Evolutionary conservation across 257 asterid genomes (phyloP), one percentile per base, ranked within the genome.

Genomic region (Solanum tarapatanum): DNA sequence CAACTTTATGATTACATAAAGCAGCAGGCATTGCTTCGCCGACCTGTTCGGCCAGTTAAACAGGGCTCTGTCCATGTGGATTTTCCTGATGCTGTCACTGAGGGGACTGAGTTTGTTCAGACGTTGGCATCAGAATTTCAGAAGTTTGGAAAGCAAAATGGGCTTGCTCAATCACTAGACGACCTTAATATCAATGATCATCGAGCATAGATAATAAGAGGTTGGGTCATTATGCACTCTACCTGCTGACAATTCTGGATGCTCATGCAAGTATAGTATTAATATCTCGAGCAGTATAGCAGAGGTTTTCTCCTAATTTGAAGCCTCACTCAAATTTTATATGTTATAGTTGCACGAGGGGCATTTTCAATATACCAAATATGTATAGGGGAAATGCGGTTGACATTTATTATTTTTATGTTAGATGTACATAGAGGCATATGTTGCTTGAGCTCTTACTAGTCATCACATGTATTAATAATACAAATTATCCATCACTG

Each of bases 31-130:
- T 45, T 82, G 87, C 87, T 84, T 60, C 89, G 76, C 33, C 26
- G 43, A 75, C 88, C 88, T 23, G 86, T 76, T n/a, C 84, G 48
- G 62, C 95, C 93, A 62, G 12, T 88, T 45, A 93, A 91, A 84
- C 96, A 93, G 84, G 95, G 97, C 35, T 94, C 98, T 1, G 91
- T 94, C 85, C 97, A 94, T 45, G 97, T 94, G 76, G 92, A 94
- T 76, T 89, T 93, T 69, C 97, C 97, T 3, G 93, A 93, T 87
- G 91, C 89, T 77, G 95, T 91, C 14, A 90, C 84, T 2, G 95
- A 94, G 79, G 90, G 87, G 60, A 91, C 84, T 66, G 95, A 93
- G 10, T 90, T 95, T 51, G 94, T 94, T 90, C 92, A 89, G 91
- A 91, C 92, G 32, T 68, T 94, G 90, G 96, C 93, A 91, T 91